Percentiles rank a stretch among this genome's conserved stretches.
Conservation (phyloP, 2,329 filamentous ascomycete species). For the Drechslera avenae region DNA sequence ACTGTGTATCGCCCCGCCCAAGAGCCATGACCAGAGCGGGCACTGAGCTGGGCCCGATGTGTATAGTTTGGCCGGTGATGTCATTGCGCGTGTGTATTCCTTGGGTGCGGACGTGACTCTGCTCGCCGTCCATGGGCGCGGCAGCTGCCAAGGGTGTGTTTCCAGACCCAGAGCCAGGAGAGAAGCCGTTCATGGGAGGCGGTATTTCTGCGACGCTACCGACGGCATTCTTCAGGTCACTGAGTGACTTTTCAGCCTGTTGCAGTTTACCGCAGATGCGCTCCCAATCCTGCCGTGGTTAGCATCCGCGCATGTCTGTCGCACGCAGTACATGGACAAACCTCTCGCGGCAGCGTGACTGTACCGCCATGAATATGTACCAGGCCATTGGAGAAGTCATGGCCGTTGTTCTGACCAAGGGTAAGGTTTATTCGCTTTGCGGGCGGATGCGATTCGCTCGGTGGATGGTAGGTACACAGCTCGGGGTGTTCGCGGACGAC, state of each 20-base stretch:
- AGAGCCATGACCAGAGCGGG: constrained; percentile 63
- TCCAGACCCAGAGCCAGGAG: constrained; percentile 32
- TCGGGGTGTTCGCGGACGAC: constrained; percentile 58
- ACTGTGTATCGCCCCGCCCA: constrained; percentile 51
- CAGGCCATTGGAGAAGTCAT: constrained; percentile 47
- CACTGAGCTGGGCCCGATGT: constrained; percentile 66
- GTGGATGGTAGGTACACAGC: constrained; percentile 53
- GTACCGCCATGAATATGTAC: constrained; percentile 48
- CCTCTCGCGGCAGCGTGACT: constrained; percentile 49
- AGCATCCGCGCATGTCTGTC: constrained; percentile 12
- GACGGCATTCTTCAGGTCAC: constrained; percentile 51
- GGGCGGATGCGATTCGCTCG: constrained; percentile 48
- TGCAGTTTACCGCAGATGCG: constrained; percentile 56
- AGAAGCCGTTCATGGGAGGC: constrained; percentile 42
- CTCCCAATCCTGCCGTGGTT: constrained; percentile 51
- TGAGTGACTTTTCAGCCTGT: constrained; percentile 54
- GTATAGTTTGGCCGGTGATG: constrained; percentile 64
- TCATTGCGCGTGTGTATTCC: constrained; percentile 66
- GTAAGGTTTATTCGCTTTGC: constrained; percentile 47
- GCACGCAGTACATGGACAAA: constrained; percentile 14
- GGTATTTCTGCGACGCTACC: constrained; percentile 46
- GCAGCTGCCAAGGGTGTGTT: constrained; percentile 44
- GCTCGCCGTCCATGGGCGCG: constrained; percentile 45
- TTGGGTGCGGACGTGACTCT: constrained; percentile 54
- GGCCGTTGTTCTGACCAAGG: constrained; percentile 39